Evolutionary conservation across 2,329 filamentous ascomycete genomes (phyloP), one percentile per base, ranked within the genome.

Genomic region (Fusarium irregulare): DNA sequence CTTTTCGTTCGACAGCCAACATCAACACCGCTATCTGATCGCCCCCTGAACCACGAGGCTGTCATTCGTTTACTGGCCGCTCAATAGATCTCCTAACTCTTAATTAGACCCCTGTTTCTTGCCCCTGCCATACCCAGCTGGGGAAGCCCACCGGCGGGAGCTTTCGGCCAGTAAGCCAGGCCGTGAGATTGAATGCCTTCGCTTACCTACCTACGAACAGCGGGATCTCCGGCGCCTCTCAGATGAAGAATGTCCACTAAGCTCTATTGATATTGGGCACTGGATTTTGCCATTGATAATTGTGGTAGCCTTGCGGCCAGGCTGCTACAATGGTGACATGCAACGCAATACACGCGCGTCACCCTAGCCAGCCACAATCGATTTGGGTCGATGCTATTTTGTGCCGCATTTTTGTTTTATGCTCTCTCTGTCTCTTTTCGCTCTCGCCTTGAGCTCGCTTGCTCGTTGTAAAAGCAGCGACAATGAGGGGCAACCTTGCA

Each of bases 381-480:
- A n/a, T 14, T 25, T n/a, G 32, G 42, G 48, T 44, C 40, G 12
- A 32, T 34, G 41, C 23, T 45, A 40, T 51, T 62, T 58, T 59
- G 44, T 42, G 45, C 25, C 25, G 16, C 53, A 37, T 46, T 42
- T 40, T 50, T 55, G 41, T 60, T 56, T 54, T 7, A 37, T 21
- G 16, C 40, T 21, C 20, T 21, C 20, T 37, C 16, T 34, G 11
- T 27, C 28, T n/a, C 21, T 47, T 66, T 70, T 68, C 65, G 58
- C 46, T 68, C 59, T 72, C 64, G 49, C 54, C 65, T 25, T 20
- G 23, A 28, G 55, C 57, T 60, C 48, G 45, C 49, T 37, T 58
- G 30, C 48, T 56, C 37, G 49, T 50, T 50, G 53, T 54, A 73
- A 89, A 47, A 92, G 87, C 45, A 91, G 89, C 70, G 91, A 92